A percentile compares a stretch with the other conserved stretches of the same genome.
phyloP scores from a whole-genome alignment of 1,139 yeast species.

The Torulaspora pretoriensis region DNA sequence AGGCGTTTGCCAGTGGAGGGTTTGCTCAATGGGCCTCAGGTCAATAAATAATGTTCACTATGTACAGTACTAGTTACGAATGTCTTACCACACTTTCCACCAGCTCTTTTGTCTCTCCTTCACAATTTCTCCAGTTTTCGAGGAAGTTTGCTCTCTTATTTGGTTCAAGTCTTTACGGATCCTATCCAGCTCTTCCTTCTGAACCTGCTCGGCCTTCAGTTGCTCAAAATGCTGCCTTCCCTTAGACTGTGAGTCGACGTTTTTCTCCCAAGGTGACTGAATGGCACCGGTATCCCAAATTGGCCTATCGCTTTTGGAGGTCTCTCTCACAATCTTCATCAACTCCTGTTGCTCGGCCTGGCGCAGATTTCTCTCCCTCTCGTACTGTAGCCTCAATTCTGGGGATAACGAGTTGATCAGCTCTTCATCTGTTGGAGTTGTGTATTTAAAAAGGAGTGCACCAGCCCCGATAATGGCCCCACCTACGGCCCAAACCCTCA shows the following conservation, averaged over 20 bases:
- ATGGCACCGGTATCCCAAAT: slow-evolving; percentile 77
- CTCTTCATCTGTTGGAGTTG: slow-evolving; percentile 82
- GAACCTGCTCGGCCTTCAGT: slow-evolving; percentile 44
- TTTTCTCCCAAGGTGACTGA: slow-evolving; percentile 58
- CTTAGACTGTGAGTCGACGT: slow-evolving; percentile 34
- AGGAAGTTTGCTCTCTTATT: slow-evolving; percentile 34
- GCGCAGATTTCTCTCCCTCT: slow-evolving; percentile 58
- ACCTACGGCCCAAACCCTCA: slow-evolving; percentile 56
- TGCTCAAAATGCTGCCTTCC: slow-evolving; percentile 47
- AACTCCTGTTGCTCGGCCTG: slow-evolving; percentile 61
- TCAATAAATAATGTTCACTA: slow-evolving; percentile 21
- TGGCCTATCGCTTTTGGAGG: slow-evolving; percentile 65
- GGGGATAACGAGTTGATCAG: slow-evolving; percentile 73
- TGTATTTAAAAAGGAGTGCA: slow-evolving; percentile 57
- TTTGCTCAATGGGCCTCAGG: slow-evolving; percentile 35
- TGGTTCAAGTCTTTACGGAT: slow-evolving; percentile 44
- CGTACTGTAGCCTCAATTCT: slow-evolving; percentile 73
- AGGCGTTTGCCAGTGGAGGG: slow-evolving; percentile 33
- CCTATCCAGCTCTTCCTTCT: slow-evolving; percentile 44
- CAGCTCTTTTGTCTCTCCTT: slow-evolving; percentile 38
- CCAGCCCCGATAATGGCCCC: slow-evolving; percentile 66
- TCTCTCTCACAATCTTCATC: slow-evolving; percentile 59
- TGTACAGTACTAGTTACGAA: slow-evolving; percentile 4
- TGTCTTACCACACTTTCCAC: slow-evolving; percentile 28
- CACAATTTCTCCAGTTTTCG: slow-evolving; percentile 39